Evolutionary conservation across 805 yeast genomes (phyloP).

Genomic region (Lachancea meyersii): DNA sequence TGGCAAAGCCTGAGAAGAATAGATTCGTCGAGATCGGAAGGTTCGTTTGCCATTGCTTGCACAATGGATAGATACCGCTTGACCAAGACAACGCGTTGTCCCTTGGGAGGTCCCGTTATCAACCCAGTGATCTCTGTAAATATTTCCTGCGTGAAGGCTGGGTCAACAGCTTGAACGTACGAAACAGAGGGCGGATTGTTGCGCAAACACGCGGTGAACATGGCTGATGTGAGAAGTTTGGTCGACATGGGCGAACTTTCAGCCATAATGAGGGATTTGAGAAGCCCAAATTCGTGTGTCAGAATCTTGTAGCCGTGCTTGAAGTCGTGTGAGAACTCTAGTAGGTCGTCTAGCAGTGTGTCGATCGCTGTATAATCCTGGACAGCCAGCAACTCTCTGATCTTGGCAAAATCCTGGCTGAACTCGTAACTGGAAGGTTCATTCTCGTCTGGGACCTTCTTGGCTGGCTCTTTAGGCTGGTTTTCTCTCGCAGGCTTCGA

Average conservation of each 20-base stretch:
- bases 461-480: slow-evolving; percentile 15
- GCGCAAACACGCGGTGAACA: slow-evolving; percentile 62
- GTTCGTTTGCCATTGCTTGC: slow-evolving; percentile 20
- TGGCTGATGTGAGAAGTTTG: slow-evolving; percentile 51
- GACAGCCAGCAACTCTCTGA: slow-evolving; percentile 19
- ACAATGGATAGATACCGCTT: slow-evolving; percentile 28
- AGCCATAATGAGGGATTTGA: slow-evolving; percentile 15
- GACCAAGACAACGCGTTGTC: slow-evolving; percentile 9
- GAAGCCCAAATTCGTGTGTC: slow-evolving; percentile 23
- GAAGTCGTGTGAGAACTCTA: slow-evolving; percentile 61
- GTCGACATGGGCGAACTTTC: slow-evolving; percentile 16
- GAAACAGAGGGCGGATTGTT: slow-evolving; percentile 61
- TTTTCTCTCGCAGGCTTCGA: slow-evolving; percentile 1
- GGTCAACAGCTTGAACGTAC: slow-evolving; percentile 32
- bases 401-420: slow-evolving; percentile 24
- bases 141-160: slow-evolving; percentile 35
- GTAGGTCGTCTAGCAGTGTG: slow-evolving; percentile 35
- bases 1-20: slow-evolving; percentile 18
- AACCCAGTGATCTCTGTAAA: slow-evolving; percentile 24
- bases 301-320: slow-evolving; percentile 52
- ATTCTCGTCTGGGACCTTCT: not conserved
- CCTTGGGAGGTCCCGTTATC: slow-evolving; percentile 4
- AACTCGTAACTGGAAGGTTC: slow-evolving; percentile 24
- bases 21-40: slow-evolving; percentile 15
- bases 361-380: slow-evolving; percentile 19